phyloP scores from a whole-genome alignment of 2,329 filamentous ascomycete species.

The Fusarium veterinarium region DNA sequence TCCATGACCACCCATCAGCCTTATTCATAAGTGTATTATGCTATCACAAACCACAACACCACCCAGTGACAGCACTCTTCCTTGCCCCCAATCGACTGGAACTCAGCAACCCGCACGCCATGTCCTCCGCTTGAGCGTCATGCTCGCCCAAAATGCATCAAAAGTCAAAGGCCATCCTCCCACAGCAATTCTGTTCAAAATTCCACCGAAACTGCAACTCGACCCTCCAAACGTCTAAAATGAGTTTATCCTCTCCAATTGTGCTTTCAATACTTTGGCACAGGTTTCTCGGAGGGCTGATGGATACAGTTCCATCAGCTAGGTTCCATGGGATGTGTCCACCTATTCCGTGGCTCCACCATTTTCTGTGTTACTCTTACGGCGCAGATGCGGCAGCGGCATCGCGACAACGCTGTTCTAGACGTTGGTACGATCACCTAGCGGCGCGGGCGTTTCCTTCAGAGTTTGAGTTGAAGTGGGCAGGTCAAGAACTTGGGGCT shows the following conservation, averaged over 20 bases:
- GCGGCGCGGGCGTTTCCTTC: slow-evolving; percentile 14
- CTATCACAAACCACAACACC: not conserved
- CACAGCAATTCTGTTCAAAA: not conserved
- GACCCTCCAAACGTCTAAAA: not conserved
- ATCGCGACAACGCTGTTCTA: slow-evolving; percentile 8
- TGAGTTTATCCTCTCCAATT: not conserved
- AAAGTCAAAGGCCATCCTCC: not conserved
- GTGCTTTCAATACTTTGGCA: not conserved
- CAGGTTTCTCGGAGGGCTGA: not conserved
- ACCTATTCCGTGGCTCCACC: not conserved
- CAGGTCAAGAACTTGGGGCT: slow-evolving; percentile 19
- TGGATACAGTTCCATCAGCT: not conserved
- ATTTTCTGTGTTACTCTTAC: not conserved
- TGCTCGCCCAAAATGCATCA: not conserved
- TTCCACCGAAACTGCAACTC: not conserved
- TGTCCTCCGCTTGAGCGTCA: too few relatives aligned
- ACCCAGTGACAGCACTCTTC: not conserved
- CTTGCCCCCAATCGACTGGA: not conserved
- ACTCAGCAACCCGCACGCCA: not conserved
- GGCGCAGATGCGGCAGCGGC: not conserved
- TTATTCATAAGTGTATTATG: not conserved
- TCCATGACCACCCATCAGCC: too few relatives aligned
- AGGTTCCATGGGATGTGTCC: not conserved
- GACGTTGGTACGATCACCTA: slow-evolving; percentile 23
- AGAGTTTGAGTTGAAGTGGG: slow-evolving; percentile 23